Conservation (phyloP, 441 rosid species). For the Arabidopsis hybrid region DNA sequence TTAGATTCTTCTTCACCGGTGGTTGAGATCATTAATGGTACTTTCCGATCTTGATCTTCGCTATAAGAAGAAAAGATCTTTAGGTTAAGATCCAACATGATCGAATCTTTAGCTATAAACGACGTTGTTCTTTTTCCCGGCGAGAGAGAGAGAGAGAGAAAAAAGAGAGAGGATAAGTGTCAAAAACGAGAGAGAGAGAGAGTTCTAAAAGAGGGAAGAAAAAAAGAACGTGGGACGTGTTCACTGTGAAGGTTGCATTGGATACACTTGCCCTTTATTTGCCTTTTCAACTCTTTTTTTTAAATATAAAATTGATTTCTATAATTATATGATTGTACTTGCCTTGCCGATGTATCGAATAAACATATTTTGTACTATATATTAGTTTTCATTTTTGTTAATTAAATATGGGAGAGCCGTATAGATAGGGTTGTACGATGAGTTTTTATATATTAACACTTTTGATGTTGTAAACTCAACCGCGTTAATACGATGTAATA, state of each 20-base stretch:
- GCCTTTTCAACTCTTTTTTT: conserved; percentile 31
- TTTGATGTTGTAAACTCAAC: conserved; percentile 27
- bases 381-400: conserved; percentile 20
- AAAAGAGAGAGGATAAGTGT: conserved; percentile 40
- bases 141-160: conserved; percentile 33
- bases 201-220: conserved; percentile 39
- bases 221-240: conserved; percentile 48
- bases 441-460: conserved; percentile 10
- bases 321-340: conserved; percentile 30
- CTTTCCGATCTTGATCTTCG: conserved; percentile 42
- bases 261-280: conserved; percentile 50
- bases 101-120: conserved; percentile 10
- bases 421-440: conserved; percentile 34
- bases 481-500: conserved; percentile 7
- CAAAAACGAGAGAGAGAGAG: conserved; percentile 32
- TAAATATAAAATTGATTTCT: too few species aligned
- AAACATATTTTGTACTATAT: not conserved
- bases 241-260: conserved; percentile 48
- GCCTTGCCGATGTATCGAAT: conserved; percentile 45
- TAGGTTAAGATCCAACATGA: conserved; percentile 87
- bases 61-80: conserved; percentile 53
- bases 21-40: conserved; percentile 37
- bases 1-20: conserved; percentile 53
- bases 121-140: conserved; percentile 31
- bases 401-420: conserved; percentile 26